A percentile compares a stretch with the other conserved stretches of the same genome.
phyloP scores from a whole-genome alignment of 768 basidiomycete species.

The Leucocoprinus birnbaumii region DNA sequence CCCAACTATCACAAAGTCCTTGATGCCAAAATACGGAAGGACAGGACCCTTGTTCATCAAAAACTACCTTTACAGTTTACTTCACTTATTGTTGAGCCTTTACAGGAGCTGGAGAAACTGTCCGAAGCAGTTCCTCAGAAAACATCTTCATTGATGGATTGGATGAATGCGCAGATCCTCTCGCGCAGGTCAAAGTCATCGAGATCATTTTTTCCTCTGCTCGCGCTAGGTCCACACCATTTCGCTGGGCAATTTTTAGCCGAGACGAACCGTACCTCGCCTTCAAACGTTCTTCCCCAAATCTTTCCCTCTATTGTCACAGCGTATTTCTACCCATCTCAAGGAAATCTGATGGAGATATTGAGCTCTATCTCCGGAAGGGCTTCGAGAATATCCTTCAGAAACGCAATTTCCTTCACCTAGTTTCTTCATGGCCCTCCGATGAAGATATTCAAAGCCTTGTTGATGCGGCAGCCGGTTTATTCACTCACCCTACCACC shows the following conservation, averaged over 20 bases:
- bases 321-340: neutral
- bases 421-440: conserved; percentile 7
- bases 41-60: neutral
- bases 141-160: neutral
- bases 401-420: neutral
- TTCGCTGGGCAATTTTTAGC: conserved; percentile 3
- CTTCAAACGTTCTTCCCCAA: neutral
- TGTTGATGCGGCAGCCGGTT: neutral
- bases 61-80: neutral
- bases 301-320: neutral
- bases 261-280: neutral
- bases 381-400: neutral
- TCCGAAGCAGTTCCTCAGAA: neutral
- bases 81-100: neutral
- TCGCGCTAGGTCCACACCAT: neutral
- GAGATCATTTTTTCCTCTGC: neutral
- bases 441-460: neutral
- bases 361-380: conserved; percentile 5
- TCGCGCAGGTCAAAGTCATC: neutral
- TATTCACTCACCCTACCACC: neutral
- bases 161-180: neutral
- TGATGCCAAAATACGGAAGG: neutral
- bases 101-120: neutral
- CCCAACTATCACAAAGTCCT: neutral
- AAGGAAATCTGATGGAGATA: conserved; percentile 3